Evolutionary conservation across 2,329 filamentous ascomycete species (phyloP).

Genomic region (Trichoderma gracile): DNA sequence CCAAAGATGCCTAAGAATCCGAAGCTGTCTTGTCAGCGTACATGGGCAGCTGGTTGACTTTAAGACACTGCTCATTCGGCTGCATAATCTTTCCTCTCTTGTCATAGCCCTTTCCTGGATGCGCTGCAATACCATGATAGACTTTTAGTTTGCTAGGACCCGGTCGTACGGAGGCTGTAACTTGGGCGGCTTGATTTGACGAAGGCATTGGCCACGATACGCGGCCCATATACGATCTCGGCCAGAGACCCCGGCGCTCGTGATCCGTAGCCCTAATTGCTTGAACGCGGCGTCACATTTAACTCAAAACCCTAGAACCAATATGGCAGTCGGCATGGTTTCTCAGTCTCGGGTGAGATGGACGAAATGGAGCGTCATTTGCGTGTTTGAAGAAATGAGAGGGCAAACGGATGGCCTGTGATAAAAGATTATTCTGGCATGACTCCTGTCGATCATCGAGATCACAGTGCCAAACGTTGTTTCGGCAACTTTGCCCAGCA

Average conservation of each 20-base stretch:
- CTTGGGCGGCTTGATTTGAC: background rate
- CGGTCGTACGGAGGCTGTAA: background rate
- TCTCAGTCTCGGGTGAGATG: background rate
- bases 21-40: background rate
- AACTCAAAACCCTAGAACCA: background rate
- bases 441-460: conserved; percentile 20
- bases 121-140: background rate
- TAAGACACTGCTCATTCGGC: background rate
- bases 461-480: background rate
- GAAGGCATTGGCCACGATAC: background rate
- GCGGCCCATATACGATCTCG: background rate
- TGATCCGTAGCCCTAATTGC: background rate
- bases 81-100: background rate
- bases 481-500: background rate
- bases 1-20: too few relatives aligned
- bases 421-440: background rate
- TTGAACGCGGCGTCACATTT: background rate
- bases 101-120: background rate
- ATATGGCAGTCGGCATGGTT: background rate
- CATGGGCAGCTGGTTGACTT: background rate
- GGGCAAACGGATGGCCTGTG: too few relatives aligned
- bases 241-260: background rate
- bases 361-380: background rate
- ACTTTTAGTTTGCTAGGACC: background rate
- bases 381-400: too few relatives aligned